Base-by-base conservation (phyloP, 2,329 filamentous ascomycete species). In the Bertia moriformis region DNA sequence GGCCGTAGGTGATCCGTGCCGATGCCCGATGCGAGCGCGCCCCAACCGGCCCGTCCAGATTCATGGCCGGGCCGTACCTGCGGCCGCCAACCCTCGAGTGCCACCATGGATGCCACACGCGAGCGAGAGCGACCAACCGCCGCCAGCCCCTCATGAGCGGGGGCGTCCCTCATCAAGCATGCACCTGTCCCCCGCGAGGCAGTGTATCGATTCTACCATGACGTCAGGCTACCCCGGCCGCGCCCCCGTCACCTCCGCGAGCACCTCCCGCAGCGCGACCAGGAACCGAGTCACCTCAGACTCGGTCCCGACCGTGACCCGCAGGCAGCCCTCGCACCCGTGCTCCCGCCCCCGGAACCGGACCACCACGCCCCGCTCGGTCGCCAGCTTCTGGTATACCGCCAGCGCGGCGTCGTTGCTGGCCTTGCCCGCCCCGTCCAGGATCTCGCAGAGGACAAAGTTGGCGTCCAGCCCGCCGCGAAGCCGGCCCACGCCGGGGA, bases 241-340 rank as follows among this genome's bases (percentile, higher is more conserved):
- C n/a, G n/a, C n/a, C n/a, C n/a, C 60, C 14, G 62, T 53, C 7
- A 73, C 61, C 47, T 72, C 65, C 2, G 49, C 57, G 40, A 76
- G 48, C 2, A 61, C 61, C 40, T 55, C 59, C 46, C 62, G 63
- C 17, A 95, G 59, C 48, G 88, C 78, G 15, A 64, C 61, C 48
- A 98, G 55, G 52, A 96, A 85, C 42, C 78, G 70, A 18, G 78
- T 79, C 5, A 93, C 84, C 59, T 98, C 91, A 1, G 73, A 62
- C 56, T 93, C 83, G 1, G 89, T 96, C 14, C 91, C 91, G 12
- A 98, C 76, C 0, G 91, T 98, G 47, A 96, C 85, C 40, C 91
- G 73, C 56, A 98, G 60, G 52, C 89, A 95, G 0, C 89, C 91
- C 32, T 79, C 58, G 55, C 91, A 98, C 3, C 88, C 89, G 46